Evolutionary conservation across 371 early-diverging fungal genomes (phyloP).

Genomic region (Saksenaea vasiformis): DNA sequence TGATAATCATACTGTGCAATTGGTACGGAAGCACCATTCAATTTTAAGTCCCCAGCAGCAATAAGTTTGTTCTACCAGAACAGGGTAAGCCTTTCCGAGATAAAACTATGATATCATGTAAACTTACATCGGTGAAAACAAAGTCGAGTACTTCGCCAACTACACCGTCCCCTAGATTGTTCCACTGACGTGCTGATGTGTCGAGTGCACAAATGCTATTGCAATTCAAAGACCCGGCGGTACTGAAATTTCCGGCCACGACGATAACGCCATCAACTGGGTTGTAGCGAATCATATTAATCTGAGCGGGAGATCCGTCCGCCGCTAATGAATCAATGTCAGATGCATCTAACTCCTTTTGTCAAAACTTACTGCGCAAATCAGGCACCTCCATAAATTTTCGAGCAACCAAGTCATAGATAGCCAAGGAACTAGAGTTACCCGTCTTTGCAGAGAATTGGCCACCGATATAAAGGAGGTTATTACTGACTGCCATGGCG

Average conservation of each 20-base stretch:
- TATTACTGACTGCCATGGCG: conserved; percentile 31
- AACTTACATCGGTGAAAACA: conserved; percentile 49
- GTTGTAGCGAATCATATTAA: conserved; percentile 46
- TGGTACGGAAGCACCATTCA: conserved; percentile 39
- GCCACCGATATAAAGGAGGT: conserved; percentile 59
- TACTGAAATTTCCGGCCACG: conserved; percentile 60
- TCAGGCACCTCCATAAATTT: conserved; percentile 23
- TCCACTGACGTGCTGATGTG: conserved; percentile 40
- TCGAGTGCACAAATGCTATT: conserved; percentile 44
- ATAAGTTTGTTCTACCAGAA: conserved; percentile 33
- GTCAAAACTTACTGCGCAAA: conserved; percentile 28
- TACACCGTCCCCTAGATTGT: conserved; percentile 38
- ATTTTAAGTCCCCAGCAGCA: conserved; percentile 52
- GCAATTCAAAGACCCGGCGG: conserved; percentile 51
- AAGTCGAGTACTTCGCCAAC: conserved; percentile 52
- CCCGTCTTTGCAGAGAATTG: conserved; percentile 21
- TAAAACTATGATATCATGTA: neutral
- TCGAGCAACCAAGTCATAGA: conserved; percentile 40
- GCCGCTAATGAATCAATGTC: conserved; percentile 10
- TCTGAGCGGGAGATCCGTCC: conserved; percentile 30
- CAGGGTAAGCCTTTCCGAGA: neutral
- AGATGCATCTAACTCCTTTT: neutral
- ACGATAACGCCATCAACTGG: conserved; percentile 30
- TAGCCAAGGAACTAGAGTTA: conserved; percentile 23
- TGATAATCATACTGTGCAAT: conserved; percentile 56